These are phyloP conservation scores for Fusarium drepaniforme DNA, from an alignment of 2,329 filamentous ascomycete genomes.

Conservation along the genomic window DNA sequence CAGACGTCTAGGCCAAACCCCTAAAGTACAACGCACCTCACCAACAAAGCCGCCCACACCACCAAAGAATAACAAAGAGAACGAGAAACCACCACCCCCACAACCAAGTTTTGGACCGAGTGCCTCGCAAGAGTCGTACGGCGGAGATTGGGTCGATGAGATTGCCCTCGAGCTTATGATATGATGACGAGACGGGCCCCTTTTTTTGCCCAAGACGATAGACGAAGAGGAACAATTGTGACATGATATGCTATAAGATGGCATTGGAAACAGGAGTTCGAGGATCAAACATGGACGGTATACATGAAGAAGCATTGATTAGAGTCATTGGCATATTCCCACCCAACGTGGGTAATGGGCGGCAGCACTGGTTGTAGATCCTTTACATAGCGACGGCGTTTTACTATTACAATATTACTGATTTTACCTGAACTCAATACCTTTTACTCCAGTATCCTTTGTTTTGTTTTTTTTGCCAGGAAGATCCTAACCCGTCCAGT, in stretches of 20 bases:
- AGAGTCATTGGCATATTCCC: conserved; percentile 11
- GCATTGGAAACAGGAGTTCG: conserved; percentile 16
- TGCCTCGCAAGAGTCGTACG: conserved; percentile 54
- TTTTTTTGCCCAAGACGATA: conserved; percentile 19
- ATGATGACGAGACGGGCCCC: conserved; percentile 20
- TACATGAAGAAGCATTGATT: neutral
- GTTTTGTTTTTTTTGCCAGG: neutral
- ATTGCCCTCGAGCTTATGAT: conserved; percentile 49
- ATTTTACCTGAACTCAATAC: neutral
- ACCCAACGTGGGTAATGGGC: conserved; percentile 5
- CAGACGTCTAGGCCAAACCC: neutral
- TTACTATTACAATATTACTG: conserved; percentile 15
- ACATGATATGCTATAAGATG: neutral
- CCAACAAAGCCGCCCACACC: neutral
- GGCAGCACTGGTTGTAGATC: conserved; percentile 12
- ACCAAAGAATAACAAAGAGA: conserved; percentile 35
- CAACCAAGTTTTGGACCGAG: conserved; percentile 18
- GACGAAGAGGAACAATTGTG: neutral
- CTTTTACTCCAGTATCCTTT: neutral
- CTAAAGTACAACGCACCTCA: neutral
- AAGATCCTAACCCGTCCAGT: neutral
- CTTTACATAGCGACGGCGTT: conserved; percentile 31
- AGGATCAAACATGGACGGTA: neutral
- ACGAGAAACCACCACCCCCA: conserved; percentile 33
- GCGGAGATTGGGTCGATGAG: conserved; percentile 55